These are phyloP conservation scores for Xylariaceae sp. DNA, from an alignment of 2,329 filamentous ascomycete species.

Conservation along the genomic window DNA sequence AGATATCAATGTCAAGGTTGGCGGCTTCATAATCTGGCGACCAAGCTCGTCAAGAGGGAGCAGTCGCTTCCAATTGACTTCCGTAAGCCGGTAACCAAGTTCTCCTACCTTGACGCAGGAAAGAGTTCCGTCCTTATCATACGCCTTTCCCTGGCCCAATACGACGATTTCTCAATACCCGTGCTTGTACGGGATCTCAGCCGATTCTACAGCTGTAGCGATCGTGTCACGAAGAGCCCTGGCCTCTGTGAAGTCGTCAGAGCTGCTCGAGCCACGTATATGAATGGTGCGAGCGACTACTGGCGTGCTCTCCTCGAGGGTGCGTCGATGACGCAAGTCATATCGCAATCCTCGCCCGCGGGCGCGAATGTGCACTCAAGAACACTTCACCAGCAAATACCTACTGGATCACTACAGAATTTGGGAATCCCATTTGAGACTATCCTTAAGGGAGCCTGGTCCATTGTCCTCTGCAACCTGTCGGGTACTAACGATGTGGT, in stretches of 20 bases:
- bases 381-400: conserved; percentile 44
- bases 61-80: conserved; percentile 46
- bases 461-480: conserved; percentile 55
- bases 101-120: conserved; percentile 52
- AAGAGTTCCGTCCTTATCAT: conserved; percentile 52
- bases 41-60: conserved; percentile 48
- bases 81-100: conserved; percentile 50
- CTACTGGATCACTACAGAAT: conserved; percentile 45
- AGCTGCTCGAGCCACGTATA: conserved; percentile 41
- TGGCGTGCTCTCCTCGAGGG: conserved; percentile 50
- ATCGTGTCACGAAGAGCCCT: conserved; percentile 40
- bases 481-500: conserved; percentile 54
- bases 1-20: conserved; percentile 45
- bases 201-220: conserved; percentile 46
- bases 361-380: conserved; percentile 43
- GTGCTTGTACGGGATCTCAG: conserved; percentile 53
- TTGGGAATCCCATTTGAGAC: conserved; percentile 53
- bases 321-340: conserved; percentile 50
- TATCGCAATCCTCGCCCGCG: conserved; percentile 46
- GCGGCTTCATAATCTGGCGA: conserved; percentile 42
- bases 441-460: conserved; percentile 61
- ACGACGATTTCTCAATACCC: conserved; percentile 50
- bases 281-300: conserved; percentile 45
- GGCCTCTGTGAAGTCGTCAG: conserved; percentile 54
- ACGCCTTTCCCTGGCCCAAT: conserved; percentile 52